Evolutionary conservation across 345 rosid genomes (phyloP).

Genomic region (Eucalyptus sp.): DNA sequence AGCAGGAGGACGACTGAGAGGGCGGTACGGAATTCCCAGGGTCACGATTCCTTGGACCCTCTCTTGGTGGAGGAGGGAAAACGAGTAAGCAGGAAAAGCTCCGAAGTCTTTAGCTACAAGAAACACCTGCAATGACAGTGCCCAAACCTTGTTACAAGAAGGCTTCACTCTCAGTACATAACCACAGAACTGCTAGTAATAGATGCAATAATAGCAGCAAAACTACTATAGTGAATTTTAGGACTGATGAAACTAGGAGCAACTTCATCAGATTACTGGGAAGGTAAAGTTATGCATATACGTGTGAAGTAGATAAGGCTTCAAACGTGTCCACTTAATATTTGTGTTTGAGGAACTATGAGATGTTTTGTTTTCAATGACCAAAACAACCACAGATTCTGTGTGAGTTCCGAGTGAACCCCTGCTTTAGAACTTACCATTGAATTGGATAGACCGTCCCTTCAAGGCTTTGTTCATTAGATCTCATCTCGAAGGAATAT

Average conservation of each 20-base stretch:
- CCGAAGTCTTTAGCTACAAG: slow-evolving; percentile 48
- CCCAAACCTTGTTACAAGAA: neutral
- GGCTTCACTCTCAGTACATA: neutral
- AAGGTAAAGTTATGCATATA: neutral
- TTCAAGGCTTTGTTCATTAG: neutral
- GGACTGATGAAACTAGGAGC: neutral
- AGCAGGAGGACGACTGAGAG: neutral
- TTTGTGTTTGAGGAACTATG: neutral
- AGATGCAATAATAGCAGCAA: neutral
- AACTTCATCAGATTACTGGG: neutral
- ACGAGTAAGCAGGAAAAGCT: slow-evolving; percentile 16
- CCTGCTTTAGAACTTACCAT: neutral
- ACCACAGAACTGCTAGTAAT: neutral
- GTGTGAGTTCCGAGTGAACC: neutral
- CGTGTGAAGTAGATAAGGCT: neutral
- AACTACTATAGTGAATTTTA: neutral
- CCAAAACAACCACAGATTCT: neutral
- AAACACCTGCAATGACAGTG: slow-evolving; percentile 18
- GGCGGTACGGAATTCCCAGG: slow-evolving; percentile 34
- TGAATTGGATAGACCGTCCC: neutral
- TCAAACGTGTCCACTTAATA: neutral
- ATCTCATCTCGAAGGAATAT: neutral
- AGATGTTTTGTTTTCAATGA: neutral
- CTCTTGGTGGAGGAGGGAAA: slow-evolving; percentile 29
- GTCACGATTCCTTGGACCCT: slow-evolving; percentile 35